phyloP scores from a whole-genome alignment of 805 yeast genomes.

The Tetrapisispora taiwanensis region DNA sequence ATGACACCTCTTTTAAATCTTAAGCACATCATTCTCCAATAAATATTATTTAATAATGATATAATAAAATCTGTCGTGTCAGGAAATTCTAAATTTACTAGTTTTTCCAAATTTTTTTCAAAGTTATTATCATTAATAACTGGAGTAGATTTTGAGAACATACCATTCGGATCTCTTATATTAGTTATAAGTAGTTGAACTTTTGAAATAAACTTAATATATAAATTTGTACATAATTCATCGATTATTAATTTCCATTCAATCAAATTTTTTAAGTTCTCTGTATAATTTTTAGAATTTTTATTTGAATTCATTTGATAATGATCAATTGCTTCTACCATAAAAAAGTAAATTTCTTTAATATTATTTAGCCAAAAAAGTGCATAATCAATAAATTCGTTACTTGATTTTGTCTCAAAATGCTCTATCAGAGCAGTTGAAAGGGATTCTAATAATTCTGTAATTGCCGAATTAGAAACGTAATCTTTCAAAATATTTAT shows the following conservation, averaged over 20 bases:
- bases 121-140: neutral
- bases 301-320: neutral
- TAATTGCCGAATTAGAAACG: neutral
- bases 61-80: neutral
- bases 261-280: neutral
- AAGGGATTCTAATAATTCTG: neutral
- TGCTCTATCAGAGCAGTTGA: neutral
- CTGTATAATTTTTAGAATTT: neutral
- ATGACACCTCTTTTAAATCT: neutral
- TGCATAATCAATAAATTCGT: neutral
- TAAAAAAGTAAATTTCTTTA: neutral
- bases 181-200: neutral
- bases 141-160: neutral
- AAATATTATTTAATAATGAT: neutral
- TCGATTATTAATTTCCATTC: neutral
- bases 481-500: neutral
- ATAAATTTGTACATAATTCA: neutral
- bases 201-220: neutral
- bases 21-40: constrained; percentile 2
- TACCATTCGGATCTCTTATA: neutral
- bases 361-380: neutral
- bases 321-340: neutral
- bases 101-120: neutral
- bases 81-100: neutral
- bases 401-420: too few species aligned